A percentile compares a stretch with the other conserved stretches of the same genome.
Conservation (phyloP, 2,329 filamentous ascomycete genomes). For the Diaporthe ilicicola region DNA sequence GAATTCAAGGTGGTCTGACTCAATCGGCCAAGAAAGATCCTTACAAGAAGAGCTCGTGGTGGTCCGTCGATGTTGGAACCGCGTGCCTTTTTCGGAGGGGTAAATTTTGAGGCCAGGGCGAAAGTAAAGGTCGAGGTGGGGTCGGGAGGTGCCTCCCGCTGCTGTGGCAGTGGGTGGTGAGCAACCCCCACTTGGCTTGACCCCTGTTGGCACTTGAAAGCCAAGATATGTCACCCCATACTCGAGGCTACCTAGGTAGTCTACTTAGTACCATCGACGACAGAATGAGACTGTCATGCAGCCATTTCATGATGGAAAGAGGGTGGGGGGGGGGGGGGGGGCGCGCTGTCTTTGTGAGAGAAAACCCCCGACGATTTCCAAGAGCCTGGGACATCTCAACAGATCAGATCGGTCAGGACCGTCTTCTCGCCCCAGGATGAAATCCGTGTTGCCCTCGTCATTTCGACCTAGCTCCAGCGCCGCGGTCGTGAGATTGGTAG, state of each 20-base stretch:
- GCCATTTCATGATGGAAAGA: too few relatives aligned
- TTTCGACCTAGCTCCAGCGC: background rate
- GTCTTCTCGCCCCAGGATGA: background rate
- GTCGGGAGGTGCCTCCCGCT: background rate
- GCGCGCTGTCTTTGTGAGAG: too few relatives aligned
- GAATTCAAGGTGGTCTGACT: constrained; percentile 25
- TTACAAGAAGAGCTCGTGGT: background rate
- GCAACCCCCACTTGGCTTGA: background rate
- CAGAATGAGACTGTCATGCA: too few relatives aligned
- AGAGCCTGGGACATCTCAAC: background rate
- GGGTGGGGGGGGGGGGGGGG: too few relatives aligned
- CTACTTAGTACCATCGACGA: too few relatives aligned
- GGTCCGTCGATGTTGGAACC: background rate
- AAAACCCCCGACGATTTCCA: background rate
- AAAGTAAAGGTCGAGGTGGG: constrained; percentile 19
- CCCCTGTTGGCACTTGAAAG: background rate
- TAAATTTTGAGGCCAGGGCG: constrained; percentile 26
- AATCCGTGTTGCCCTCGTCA: background rate
- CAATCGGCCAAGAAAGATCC: constrained; percentile 24
- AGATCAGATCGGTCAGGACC: background rate
- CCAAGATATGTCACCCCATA: background rate
- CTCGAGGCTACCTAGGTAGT: too few relatives aligned
- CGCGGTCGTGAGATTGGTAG: background rate
- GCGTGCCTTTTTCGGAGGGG: constrained; percentile 27
- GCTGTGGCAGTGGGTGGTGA: background rate